Base-by-base conservation (phyloP, 2,329 filamentous ascomycete genomes). In the Zasmidium angulare region DNA sequence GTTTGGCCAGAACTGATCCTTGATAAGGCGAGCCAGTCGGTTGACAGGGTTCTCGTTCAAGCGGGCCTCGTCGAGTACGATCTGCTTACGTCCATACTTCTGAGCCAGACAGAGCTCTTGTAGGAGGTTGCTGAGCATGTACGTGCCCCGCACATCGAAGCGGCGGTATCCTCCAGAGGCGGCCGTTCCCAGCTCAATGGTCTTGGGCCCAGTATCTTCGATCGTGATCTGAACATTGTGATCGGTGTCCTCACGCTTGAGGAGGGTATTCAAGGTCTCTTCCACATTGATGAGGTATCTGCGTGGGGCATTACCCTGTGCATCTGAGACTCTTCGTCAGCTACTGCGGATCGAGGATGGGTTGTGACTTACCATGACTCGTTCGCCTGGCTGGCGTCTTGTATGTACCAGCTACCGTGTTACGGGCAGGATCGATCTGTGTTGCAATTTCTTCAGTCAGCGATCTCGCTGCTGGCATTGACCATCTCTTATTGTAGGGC, bases 161-260 rank as follows among this genome's bases (percentile, higher is more conserved):
- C 87, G 87, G 71, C 93, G 93, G 79, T 90, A 86, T 46, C 93
- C 93, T 67, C 89, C 91, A 36, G 93, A 97, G 21, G 85, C 88
- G 24, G 90, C 89, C 2, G 93, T 97, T 64, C 91, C 89, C 40
- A 98, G 80, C 40, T 89, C 88, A 56, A 97, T 83, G 49, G 91
- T 88, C 89, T 98, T 99, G 52, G 95, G 93, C 0, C 95, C 95
- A 64, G 86, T 84, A 77, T 99, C 95, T 72, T 98, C 95, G 69
- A 98, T 96, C 26, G 95, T 99, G 74, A 99, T 99, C 76, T 98
- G 93, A 82, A 91, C 90, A 76, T 99, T 97, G 58, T 85, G 82
- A 76, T 99, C 93, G 26, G 93, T 96, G 72, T 99, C 95, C 75
- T 99, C 95, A 66, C 93, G 89, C 40, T 86, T 85, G 62, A 91